Conservation (phyloP, 73 alveolate species). For the Durusdinium trenchii region DNA sequence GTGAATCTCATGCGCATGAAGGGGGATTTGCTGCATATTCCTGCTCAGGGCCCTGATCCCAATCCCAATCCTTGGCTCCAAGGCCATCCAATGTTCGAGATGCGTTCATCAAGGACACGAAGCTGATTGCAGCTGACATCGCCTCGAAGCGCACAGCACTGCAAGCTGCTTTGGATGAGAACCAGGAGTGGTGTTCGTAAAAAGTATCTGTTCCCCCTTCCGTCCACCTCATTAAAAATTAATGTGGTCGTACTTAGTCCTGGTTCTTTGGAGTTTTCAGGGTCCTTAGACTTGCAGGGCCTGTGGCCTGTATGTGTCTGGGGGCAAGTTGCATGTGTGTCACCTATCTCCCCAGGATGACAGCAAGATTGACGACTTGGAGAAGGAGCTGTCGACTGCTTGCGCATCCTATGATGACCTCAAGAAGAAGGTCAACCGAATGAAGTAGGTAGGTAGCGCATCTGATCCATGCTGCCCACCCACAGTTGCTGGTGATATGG, state of each 20-base stretch:
- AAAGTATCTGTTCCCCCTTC: no score
- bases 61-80: no score
- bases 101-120: slow-evolving; percentile 21
- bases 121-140: not conserved
- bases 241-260: not conserved
- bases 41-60: no score
- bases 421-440: not conserved
- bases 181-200: not conserved
- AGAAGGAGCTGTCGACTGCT: not conserved
- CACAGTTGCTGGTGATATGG: no score
- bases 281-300: not conserved
- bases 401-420: not conserved
- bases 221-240: not conserved
- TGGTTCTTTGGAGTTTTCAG: not conserved
- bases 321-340: not conserved
- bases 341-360: not conserved
- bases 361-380: not conserved
- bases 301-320: not conserved
- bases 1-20: no score
- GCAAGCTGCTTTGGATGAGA: slow-evolving; percentile 22
- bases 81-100: slow-evolving; percentile 3
- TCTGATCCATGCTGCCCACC: not conserved
- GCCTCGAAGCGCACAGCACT: not conserved
- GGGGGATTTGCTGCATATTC: no score
- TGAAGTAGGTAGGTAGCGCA: not conserved